Conservation (phyloP, 1,284 basidiomycete genomes). For the Sparassis latifolia region DNA sequence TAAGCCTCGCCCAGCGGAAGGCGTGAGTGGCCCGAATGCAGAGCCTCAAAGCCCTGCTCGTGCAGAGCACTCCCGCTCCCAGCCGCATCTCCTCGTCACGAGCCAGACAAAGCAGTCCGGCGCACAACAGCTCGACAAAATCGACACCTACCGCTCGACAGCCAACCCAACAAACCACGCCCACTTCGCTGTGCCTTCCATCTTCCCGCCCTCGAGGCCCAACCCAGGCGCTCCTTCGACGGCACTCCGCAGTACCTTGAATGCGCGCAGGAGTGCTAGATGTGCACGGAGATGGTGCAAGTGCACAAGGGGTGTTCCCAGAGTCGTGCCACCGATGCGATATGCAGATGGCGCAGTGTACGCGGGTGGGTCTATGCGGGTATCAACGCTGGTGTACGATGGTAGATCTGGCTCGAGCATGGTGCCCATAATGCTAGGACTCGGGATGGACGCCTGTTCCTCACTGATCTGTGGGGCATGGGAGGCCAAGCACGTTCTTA, state of each 20-base stretch:
- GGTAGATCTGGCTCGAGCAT: neutral
- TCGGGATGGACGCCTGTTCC: too few species aligned
- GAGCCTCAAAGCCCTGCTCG: too few species aligned
- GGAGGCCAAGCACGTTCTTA: too few species aligned
- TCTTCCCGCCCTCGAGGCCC: conserved; percentile 1
- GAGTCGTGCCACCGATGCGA: conserved; percentile 2
- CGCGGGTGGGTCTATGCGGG: neutral
- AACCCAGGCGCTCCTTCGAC: conserved; percentile 4
- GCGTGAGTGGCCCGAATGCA: too few species aligned
- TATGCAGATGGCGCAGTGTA: conserved; percentile 6
- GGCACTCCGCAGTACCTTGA: conserved; percentile 7
- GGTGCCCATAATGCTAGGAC: too few species aligned
- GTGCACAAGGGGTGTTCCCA: conserved; percentile 7
- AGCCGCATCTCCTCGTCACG: too few species aligned
- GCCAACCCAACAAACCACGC: conserved; percentile 11
- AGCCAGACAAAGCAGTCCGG: too few species aligned
- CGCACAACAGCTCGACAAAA: too few species aligned
- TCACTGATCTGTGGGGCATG: too few species aligned
- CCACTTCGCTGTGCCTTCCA: conserved; percentile 5
- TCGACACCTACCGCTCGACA: conserved; percentile 5
- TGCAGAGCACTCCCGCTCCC: too few species aligned
- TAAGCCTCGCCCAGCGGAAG: too few species aligned
- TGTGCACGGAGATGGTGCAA: conserved; percentile 11
- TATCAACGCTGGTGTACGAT: neutral
- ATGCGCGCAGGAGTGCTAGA: conserved; percentile 11